Base-by-base conservation (phyloP, 2,329 filamentous ascomycete genomes). In the Byssochlamys sp. region DNA sequence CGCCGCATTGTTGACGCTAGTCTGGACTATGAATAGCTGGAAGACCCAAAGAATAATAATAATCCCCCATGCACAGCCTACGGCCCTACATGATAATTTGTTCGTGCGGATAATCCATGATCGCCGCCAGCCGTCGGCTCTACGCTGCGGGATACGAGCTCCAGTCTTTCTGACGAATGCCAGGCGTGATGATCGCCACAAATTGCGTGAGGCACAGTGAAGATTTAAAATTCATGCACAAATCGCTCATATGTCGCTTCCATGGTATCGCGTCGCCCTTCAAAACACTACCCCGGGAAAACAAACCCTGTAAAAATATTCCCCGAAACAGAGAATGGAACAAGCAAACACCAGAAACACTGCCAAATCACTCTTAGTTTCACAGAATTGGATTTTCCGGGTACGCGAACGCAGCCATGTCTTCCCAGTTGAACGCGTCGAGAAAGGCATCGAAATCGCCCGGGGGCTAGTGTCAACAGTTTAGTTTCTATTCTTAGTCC, bases 401-500 rank as follows among this genome's bases (percentile, higher is more conserved):
- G 5, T 51, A 51, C 3, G 49, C 12, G 27, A 51, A 51, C 24
- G 10, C 49, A n/a, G 49, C 25, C 24, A 61, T 54, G 25, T 61
- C 59, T 48, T 61, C 59, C 59, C 59, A 61, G 51, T 61, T 57
- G 12, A 59, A 56, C n/a, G 58, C 55, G 51, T 57, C 50, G 12
- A 61, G 54, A 35, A 61, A 54, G 48, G 39, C 57, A 33, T 57
- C 55, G 45, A 61, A 59, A 48, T 61, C 58, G 39, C 59, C 59
- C 2, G 59, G 55, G 2, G 59, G 59, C 59, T 61, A 26, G 14
- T 5, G 14, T 10, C 35, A 10, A 55, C 14, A 25, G 28, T 19
- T 19, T 26, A 52, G 53, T 14, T 7, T 24, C 11, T 7, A 39
- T 35, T 35, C 53, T 24, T 29, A 19, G 52, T 35, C 12, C 7